Conservation (phyloP, 345 rosid species). For the Eucalyptus rudis region DNA sequence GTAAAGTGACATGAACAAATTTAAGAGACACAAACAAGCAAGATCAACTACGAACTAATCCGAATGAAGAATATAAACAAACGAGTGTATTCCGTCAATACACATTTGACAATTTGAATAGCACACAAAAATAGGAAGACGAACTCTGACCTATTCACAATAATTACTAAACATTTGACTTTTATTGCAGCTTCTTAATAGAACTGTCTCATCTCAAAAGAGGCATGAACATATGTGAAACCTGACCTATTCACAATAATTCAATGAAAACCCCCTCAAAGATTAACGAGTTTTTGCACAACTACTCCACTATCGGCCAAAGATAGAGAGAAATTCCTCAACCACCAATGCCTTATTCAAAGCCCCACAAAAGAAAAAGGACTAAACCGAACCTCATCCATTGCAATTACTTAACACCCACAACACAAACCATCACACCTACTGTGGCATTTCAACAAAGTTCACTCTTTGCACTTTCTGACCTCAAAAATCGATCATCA, state of each 20-base stretch:
- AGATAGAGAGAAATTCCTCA: neutral
- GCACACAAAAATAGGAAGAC: too few species aligned
- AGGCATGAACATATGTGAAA: neutral
- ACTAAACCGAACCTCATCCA: neutral
- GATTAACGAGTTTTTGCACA: neutral
- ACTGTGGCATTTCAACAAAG: neutral
- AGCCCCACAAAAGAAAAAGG: neutral
- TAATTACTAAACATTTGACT: neutral
- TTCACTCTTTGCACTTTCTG: neutral
- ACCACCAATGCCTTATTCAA: neutral
- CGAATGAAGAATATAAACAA: too few species aligned
- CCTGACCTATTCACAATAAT: neutral
- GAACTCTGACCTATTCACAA: too few species aligned
- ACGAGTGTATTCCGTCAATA: rapidly evolving
- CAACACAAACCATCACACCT: neutral
- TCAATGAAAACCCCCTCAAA: neutral
- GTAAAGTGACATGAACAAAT: too few species aligned
- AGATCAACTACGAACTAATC: too few species aligned
- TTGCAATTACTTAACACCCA: neutral
- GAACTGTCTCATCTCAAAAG: neutral
- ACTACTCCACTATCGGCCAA: neutral
- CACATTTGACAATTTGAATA: too few species aligned
- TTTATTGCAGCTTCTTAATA: neutral
- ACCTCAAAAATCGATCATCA: neutral
- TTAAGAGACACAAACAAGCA: too few species aligned